phyloP scores from a whole-genome alignment of 495 filamentous ascomycete species.

The Trichoderma orchidacearum region DNA sequence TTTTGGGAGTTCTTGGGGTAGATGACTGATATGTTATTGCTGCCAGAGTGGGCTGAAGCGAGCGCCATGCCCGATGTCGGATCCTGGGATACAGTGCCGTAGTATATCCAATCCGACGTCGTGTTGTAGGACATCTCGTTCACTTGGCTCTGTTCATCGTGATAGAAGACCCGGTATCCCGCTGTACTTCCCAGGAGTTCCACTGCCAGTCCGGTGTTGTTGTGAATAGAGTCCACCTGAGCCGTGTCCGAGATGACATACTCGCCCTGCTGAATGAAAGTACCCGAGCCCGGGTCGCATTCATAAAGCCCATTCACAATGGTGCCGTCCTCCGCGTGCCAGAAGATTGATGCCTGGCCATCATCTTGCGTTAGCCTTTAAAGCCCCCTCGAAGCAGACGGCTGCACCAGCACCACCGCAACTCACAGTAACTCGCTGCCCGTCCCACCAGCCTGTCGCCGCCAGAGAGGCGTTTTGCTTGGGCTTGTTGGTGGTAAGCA shows the following conservation, averaged over 20 bases:
- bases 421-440: conserved; percentile 9
- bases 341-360: conserved; percentile 18
- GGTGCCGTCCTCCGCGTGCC: conserved; percentile 8
- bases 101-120: conserved; percentile 10
- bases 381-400: not conserved
- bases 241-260: conserved; percentile 10
- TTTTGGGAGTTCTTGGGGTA: conserved; percentile 12
- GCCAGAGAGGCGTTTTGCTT: conserved; percentile 20
- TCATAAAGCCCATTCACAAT: conserved; percentile 15
- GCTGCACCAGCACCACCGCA: no score
- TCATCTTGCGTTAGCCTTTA: not conserved
- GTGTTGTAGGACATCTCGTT: conserved; percentile 14
- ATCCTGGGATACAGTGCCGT: conserved; percentile 14
- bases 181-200: conserved; percentile 13
- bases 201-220: conserved; percentile 14
- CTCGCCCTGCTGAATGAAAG: conserved; percentile 10
- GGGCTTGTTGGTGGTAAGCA: conserved; percentile 10
- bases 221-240: conserved; percentile 4
- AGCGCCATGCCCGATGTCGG: conserved; percentile 10
- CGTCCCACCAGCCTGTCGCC: conserved; percentile 16
- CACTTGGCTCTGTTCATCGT: conserved; percentile 14
- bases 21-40: conserved; percentile 17
- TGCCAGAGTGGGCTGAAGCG: conserved; percentile 10
- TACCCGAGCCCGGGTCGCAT: conserved; percentile 19
- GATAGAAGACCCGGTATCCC: conserved; percentile 23